A percentile compares a stretch with the other conserved stretches of the same genome.
Evolutionary conservation across 129 eudicot genomes (phyloP).

Genomic region (Flaveria ramosissima): DNA sequence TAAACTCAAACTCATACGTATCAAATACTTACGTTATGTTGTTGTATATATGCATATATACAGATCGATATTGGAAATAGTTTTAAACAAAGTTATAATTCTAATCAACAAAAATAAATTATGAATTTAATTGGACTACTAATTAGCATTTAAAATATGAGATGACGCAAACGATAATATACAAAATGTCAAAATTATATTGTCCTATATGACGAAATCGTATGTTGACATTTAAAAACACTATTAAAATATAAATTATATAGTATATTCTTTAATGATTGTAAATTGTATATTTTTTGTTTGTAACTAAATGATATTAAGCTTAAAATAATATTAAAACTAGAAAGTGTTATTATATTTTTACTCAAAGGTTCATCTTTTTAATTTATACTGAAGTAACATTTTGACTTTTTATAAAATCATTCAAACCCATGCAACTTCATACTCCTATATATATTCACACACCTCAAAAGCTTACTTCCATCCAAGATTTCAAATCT

Average conservation of each 20-base stretch:
- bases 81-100: neutral
- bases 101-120: neutral
- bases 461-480: slow-evolving; percentile 15
- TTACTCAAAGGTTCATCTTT: slow-evolving; percentile 37
- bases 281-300: neutral
- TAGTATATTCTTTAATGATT: neutral
- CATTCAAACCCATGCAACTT: slow-evolving; percentile 25
- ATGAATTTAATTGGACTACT: neutral
- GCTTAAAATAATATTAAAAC: neutral
- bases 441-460: slow-evolving; percentile 12
- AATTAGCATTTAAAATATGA: neutral
- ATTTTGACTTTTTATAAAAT: slow-evolving; percentile 30
- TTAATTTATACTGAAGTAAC: slow-evolving; percentile 25
- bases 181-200: neutral
- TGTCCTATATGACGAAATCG: slow-evolving; percentile 11
- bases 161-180: neutral
- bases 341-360: neutral
- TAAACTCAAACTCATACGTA: slow-evolving; percentile 1
- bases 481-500: slow-evolving; percentile 15
- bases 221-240: neutral
- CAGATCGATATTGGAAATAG: neutral
- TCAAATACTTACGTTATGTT: neutral
- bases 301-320: slow-evolving; percentile 6
- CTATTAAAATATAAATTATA: neutral
- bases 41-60: neutral